phyloP scores from a whole-genome alignment of 441 rosid species.

The Breynia disticha region DNA sequence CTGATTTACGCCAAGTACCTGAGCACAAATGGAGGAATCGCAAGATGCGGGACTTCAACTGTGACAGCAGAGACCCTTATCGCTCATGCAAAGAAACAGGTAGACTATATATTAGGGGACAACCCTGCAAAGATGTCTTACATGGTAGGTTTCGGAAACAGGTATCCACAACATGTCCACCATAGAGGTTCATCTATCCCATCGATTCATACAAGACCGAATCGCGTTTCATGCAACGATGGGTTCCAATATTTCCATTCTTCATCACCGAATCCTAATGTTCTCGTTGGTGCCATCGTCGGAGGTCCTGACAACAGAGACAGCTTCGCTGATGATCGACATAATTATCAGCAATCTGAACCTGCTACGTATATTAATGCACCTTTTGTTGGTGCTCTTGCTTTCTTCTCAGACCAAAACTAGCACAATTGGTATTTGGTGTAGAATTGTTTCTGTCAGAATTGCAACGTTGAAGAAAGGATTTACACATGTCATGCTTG shows the following conservation, averaged over 20 bases:
- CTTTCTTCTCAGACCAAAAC: constrained; percentile 42
- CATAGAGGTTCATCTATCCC: constrained; percentile 91
- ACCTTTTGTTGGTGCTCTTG: constrained; percentile 74
- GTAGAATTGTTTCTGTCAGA: too few species aligned
- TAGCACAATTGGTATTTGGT: not conserved
- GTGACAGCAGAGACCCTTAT: constrained; percentile 31
- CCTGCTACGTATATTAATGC: constrained; percentile 85
- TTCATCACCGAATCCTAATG: constrained; percentile 51
- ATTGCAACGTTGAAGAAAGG: too few species aligned
- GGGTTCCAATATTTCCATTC: constrained; percentile 56
- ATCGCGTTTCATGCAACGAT: constrained; percentile 34
- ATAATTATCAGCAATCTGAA: constrained; percentile 65
- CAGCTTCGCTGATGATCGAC: constrained; percentile 51
- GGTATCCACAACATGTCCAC: constrained; percentile 61
- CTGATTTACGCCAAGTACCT: constrained; percentile 72
- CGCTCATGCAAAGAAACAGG: constrained; percentile 43
- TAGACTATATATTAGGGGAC: constrained; percentile 74
- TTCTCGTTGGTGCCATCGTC: constrained; percentile 59
- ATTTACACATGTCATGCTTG: too few species aligned
- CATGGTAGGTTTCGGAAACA: constrained; percentile 72
- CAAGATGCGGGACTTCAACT: constrained; percentile 35
- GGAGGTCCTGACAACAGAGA: constrained; percentile 74
- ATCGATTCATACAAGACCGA: constrained; percentile 40
- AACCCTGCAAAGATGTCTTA: constrained; percentile 70
- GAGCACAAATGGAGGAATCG: constrained; percentile 26